Conservation (phyloP, 371 early-diverging fungal species). For the Nosema granulosis region DNA sequence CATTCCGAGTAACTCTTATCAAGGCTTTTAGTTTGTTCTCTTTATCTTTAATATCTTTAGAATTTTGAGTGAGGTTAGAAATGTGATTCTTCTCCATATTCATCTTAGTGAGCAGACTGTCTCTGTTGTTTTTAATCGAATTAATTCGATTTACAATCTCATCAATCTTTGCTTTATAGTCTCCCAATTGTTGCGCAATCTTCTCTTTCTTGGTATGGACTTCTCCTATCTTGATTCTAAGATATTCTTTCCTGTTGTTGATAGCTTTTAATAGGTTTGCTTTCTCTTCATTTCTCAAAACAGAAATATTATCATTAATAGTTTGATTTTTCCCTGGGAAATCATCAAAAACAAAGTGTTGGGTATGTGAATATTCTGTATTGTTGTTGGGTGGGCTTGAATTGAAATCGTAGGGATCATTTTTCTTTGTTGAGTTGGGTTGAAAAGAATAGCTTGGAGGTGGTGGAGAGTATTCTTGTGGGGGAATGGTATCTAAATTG, state of each 20-base stretch:
- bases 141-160: not conserved
- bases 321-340: too few relatives aligned
- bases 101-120: slow-evolving; percentile 2
- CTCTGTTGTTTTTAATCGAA: slow-evolving; percentile 19
- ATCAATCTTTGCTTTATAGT: not conserved
- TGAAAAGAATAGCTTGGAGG: too few relatives aligned
- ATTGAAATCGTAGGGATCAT: too few relatives aligned
- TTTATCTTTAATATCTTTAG: slow-evolving; percentile 21
- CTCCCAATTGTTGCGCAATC: not conserved
- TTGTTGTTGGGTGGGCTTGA: too few relatives aligned
- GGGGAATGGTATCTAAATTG: too few relatives aligned
- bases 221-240: not conserved
- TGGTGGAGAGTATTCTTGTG: too few relatives aligned
- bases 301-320: too few relatives aligned
- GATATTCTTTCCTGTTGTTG: slow-evolving; percentile 12
- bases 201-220: slow-evolving; percentile 15
- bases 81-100: slow-evolving; percentile 27
- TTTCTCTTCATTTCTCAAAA: not conserved
- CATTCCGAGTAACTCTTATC: slow-evolving; percentile 39
- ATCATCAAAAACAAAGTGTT: too few relatives aligned
- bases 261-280: slow-evolving; percentile 2
- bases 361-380: too few relatives aligned
- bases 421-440: too few relatives aligned
- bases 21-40: slow-evolving; percentile 5
- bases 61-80: slow-evolving; percentile 30